phyloP scores from a whole-genome alignment of 352 stramenopile species.

The Blastocystis sp. region DNA sequence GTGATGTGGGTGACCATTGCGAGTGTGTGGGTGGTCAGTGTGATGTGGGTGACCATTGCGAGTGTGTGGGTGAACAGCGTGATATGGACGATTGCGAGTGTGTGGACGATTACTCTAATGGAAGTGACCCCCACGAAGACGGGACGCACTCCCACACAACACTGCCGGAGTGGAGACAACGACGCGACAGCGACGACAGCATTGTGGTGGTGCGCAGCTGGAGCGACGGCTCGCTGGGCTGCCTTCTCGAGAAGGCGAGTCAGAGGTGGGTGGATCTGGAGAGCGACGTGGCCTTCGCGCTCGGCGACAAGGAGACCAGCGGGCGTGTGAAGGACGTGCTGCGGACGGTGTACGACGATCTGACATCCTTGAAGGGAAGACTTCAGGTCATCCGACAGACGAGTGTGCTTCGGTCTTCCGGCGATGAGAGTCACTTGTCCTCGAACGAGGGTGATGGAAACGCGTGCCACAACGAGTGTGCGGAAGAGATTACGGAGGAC shows the following conservation, averaged over 20 bases:
- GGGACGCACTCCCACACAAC: no score
- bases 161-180: no score
- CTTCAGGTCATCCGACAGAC: no score
- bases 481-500: neutral
- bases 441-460: neutral
- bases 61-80: no score
- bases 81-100: no score
- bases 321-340: neutral
- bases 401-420: no score
- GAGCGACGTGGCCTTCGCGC: neutral
- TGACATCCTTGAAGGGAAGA: neutral
- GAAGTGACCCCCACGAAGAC: no score
- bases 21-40: no score
- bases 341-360: neutral
- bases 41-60: no score
- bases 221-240: neutral
- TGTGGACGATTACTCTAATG: no score
- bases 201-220: neutral
- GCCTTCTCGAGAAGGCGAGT: neutral
- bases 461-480: neutral
- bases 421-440: no score
- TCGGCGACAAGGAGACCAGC: neutral
- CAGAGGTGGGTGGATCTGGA: neutral
- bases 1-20: no score
- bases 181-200: neutral